These are phyloP conservation scores for Tephrocybe sp. DNA, from an alignment of 768 basidiomycete genomes.

Conservation along the genomic window DNA sequence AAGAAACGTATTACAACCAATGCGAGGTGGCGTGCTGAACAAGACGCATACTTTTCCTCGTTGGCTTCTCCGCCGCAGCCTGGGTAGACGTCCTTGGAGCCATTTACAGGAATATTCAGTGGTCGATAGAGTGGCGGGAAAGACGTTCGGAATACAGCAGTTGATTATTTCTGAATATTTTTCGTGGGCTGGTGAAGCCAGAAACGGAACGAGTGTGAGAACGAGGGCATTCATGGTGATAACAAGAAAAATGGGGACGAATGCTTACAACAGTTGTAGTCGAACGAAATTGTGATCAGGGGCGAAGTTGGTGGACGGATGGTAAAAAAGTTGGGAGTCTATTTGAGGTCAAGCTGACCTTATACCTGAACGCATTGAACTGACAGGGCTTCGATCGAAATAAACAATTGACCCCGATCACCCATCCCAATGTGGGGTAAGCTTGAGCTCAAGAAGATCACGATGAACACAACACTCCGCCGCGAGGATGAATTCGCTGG, in stretches of 20 bases:
- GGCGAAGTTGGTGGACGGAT: constrained; percentile 30
- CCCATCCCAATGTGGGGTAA: constrained; percentile 22
- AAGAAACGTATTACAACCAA: constrained; percentile 17
- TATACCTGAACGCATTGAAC: constrained; percentile 50
- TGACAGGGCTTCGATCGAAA: constrained; percentile 51
- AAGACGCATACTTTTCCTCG: constrained; percentile 54
- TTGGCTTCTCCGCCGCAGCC: constrained; percentile 42
- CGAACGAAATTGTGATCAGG: constrained; percentile 7
- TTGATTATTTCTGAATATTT: not conserved
- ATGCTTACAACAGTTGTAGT: constrained; percentile 9
- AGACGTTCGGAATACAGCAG: not conserved
- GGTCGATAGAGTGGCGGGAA: not conserved
- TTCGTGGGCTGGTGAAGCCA: constrained; percentile 1
- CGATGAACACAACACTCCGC: too few species aligned
- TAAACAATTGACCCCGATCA: constrained; percentile 39
- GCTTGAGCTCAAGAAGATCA: constrained; percentile 1
- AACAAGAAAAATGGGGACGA: not conserved
- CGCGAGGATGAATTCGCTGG: too few species aligned
- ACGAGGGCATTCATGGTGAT: not conserved
- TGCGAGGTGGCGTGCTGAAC: constrained; percentile 11
- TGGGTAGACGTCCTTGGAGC: constrained; percentile 42
- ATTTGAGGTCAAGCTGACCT: constrained; percentile 59
- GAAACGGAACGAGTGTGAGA: constrained; percentile 22
- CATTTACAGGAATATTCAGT: constrained; percentile 30
- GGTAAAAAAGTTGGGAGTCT: constrained; percentile 41